phyloP scores from a whole-genome alignment of 139 green algal species.

The Nannochloris sp. region DNA sequence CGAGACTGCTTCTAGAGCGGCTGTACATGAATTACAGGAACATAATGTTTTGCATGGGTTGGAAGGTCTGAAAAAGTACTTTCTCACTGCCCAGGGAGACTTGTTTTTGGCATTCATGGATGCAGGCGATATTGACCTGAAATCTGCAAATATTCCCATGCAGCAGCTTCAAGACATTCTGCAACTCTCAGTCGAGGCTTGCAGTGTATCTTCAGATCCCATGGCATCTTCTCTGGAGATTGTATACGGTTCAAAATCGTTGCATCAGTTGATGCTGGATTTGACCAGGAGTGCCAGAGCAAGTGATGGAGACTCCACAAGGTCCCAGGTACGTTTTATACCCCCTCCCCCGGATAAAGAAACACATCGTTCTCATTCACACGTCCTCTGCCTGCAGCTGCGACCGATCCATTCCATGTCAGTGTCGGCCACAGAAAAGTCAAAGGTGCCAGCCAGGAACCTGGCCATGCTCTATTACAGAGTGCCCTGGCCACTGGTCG shows the following conservation, averaged over 20 bases:
- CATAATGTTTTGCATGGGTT: slow-evolving; percentile 45
- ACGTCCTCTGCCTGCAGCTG: neutral
- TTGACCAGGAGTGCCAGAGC: slow-evolving; percentile 6
- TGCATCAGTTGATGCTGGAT: slow-evolving; percentile 47
- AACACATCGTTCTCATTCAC: too few species aligned
- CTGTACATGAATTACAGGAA: slow-evolving; percentile 55
- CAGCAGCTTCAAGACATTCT: slow-evolving; percentile 75
- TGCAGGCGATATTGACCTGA: slow-evolving; percentile 62
- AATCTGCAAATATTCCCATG: slow-evolving; percentile 41
- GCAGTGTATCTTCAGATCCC: slow-evolving; percentile 40
- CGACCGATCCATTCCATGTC: neutral
- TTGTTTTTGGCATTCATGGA: slow-evolving; percentile 75
- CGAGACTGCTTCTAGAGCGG: slow-evolving; percentile 33
- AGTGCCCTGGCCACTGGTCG: slow-evolving; percentile 64
- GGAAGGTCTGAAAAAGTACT: slow-evolving; percentile 77
- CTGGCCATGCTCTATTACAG: slow-evolving; percentile 52
- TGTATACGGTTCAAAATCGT: slow-evolving; percentile 46
- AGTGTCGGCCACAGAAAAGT: slow-evolving; percentile 17
- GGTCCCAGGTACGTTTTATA: too few species aligned
- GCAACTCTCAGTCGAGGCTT: slow-evolving; percentile 55
- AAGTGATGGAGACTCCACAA: neutral
- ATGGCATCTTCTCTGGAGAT: slow-evolving; percentile 52
- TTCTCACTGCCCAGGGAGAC: slow-evolving; percentile 85
- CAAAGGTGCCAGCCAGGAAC: slow-evolving; percentile 13
- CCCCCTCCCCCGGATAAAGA: too few species aligned